Evolutionary conservation across 805 yeast species (phyloP).

Genomic region (Zygotorulaspora sp.): DNA sequence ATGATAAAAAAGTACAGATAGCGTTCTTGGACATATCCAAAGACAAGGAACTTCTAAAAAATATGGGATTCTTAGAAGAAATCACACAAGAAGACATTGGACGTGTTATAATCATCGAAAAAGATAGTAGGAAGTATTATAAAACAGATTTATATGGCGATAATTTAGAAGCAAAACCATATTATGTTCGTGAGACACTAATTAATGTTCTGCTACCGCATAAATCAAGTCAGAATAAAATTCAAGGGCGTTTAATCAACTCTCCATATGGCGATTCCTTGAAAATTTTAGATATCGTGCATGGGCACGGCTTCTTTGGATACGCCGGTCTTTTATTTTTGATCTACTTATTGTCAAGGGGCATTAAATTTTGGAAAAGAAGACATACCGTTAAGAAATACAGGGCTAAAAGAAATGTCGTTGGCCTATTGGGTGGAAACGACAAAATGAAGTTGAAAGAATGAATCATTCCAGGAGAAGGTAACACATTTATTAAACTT

Average conservation of each 20-base stretch:
- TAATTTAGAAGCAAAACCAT: conserved; percentile 33
- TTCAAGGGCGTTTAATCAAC: conserved; percentile 35
- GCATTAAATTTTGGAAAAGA: conserved; percentile 9
- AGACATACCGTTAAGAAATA: conserved; percentile 16
- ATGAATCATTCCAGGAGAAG: conserved; percentile 3
- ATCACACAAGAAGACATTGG: conserved; percentile 42
- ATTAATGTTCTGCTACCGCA: conserved; percentile 38
- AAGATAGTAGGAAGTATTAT: conserved; percentile 34
- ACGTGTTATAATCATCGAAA: conserved; percentile 51
- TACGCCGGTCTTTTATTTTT: conserved; percentile 29
- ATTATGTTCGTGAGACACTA: conserved; percentile 37
- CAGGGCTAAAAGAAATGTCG: conserved; percentile 23
- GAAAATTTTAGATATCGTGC: conserved; percentile 43
- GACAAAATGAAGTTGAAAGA: conserved; percentile 18
- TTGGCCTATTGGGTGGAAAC: conserved; percentile 18
- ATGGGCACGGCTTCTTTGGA: conserved; percentile 42
- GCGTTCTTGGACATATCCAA: conserved; percentile 50
- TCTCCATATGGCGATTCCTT: conserved; percentile 42
- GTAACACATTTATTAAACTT: too few relatives aligned
- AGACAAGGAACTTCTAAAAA: conserved; percentile 29
- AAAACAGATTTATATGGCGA: conserved; percentile 38
- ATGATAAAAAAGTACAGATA: conserved; percentile 41
- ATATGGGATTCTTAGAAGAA: conserved; percentile 19
- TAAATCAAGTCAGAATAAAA: conserved; percentile 11
- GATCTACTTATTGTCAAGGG: conserved; percentile 3